These are phyloP conservation scores for Nakaseomyces delphensis DNA, from an alignment of 1,139 yeast species.

Conservation along the genomic window DNA sequence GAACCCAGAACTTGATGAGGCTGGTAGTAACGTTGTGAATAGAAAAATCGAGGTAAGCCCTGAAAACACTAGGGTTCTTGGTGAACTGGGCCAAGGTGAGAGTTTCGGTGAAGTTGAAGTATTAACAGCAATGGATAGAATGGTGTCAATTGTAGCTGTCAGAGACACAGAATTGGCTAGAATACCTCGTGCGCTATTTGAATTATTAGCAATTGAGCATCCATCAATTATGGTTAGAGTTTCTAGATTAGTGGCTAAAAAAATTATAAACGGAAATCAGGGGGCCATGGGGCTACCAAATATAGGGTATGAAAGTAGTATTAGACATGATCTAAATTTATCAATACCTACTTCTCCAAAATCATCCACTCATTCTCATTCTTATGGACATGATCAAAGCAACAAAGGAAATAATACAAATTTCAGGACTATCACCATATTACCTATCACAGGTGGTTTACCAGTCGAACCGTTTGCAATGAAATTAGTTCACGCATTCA, in stretches of 20 bases:
- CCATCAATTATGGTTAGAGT: slow-evolving; percentile 90
- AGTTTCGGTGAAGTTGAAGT: slow-evolving; percentile 95
- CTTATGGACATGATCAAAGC: slow-evolving; percentile 14
- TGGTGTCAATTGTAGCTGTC: slow-evolving; percentile 71
- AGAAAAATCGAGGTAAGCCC: not conserved
- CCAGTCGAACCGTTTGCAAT: slow-evolving; percentile 84
- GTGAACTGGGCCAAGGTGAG: slow-evolving; percentile 90
- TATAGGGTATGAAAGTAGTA: slow-evolving; percentile 14
- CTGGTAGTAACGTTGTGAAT: not conserved
- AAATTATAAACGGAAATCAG: slow-evolving; percentile 35
- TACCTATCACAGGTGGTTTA: slow-evolving; percentile 70
- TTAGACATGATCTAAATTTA: slow-evolving; percentile 21
- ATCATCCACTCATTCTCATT: slow-evolving; percentile 11
- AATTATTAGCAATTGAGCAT: slow-evolving; percentile 69
- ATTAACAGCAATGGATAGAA: slow-evolving; percentile 69
- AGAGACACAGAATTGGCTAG: slow-evolving; percentile 91
- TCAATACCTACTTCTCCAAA: slow-evolving; percentile 20
- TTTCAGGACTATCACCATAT: slow-evolving; percentile 73
- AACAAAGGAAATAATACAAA: slow-evolving; percentile 15
- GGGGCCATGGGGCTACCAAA: slow-evolving; percentile 11
- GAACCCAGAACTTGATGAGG: slow-evolving; percentile 7
- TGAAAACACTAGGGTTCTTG: slow-evolving; percentile 35
- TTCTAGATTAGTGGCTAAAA: slow-evolving; percentile 75
- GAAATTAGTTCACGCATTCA: slow-evolving; percentile 58
- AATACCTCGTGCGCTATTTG: slow-evolving; percentile 83